Conservation (phyloP, 345 rosid genomes). For the Microcos paniculata region DNA sequence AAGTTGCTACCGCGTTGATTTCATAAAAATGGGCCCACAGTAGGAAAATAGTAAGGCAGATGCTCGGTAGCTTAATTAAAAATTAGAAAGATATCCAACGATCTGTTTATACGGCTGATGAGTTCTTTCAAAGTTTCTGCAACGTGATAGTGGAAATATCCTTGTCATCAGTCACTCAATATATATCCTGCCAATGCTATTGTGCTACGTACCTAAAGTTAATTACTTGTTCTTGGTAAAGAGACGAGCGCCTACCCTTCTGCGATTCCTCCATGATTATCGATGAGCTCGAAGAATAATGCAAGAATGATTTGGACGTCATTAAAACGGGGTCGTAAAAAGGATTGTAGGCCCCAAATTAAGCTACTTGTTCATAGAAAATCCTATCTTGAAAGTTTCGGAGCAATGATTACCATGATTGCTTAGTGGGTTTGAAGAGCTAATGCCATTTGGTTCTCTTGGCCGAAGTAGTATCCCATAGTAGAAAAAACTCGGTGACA, state of each 20-base stretch:
- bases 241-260: not conserved
- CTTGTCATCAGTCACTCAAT: not conserved
- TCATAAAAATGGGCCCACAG: not conserved
- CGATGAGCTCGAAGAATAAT: not conserved
- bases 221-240: not conserved
- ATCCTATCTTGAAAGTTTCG: not conserved
- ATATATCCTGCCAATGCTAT: not conserved
- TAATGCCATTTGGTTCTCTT: not conserved
- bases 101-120: too few species aligned
- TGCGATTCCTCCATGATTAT: not conserved
- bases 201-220: not conserved
- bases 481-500: constrained; percentile 6
- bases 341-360: not conserved
- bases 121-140: not conserved
- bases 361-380: not conserved
- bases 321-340: not conserved
- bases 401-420: not conserved
- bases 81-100: too few species aligned
- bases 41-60: not conserved
- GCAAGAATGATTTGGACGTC: not conserved
- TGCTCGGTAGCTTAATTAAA: not conserved
- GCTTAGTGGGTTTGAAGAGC: constrained; percentile 1
- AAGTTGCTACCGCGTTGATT: not conserved
- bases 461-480: not conserved
- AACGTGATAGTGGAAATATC: not conserved